Base-by-base conservation (phyloP, 1,284 basidiomycete species). In the Irpex sp. region DNA sequence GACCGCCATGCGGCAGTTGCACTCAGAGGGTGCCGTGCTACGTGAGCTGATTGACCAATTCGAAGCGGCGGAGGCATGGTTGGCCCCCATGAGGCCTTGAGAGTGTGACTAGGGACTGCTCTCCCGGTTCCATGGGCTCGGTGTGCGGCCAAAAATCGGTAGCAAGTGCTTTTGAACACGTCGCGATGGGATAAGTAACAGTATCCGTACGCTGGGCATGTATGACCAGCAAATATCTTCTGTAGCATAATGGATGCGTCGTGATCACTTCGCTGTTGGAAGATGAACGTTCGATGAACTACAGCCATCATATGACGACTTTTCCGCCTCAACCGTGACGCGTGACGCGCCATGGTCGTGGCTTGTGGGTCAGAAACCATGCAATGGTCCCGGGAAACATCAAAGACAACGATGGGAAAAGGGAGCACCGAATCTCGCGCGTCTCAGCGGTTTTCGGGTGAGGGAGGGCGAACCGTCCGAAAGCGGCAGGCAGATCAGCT, bases 41-140 rank as follows among this genome's bases (percentile, higher is more conserved):
- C 83, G 85, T 53, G 90, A 95, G 74, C 78, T 98, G 75, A 93
- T 93, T 72, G 89, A 92, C 76, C 93, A 97, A 79, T 99, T 99
- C 77, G 94, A 97, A 79, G 88, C 88, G 62, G 97, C 97, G 15
- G 93, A 98, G 77, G 85, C 85, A 65, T 98, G 95, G 95, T 80
- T 98, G 70, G 86, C 84, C 69, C 95, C 94, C 62, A 95, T 95
- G 92, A 80, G 93, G 70, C 93, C 93, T 67, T 94, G 80, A 83
- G 68, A 66, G 63, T 35, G 63, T 66, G 66, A 47, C 66, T 68
- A 64, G 57, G 36, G 53, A 15, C n/a, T 55, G 26, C 21, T 55
- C 33, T 6, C 33, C 53, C 53, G 33, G 53, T 55, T 55, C 53
- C 53, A 9, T 55, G 53, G 53, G 33, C 53, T 55, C 31, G 53